Conservation (phyloP, 2,329 filamentous ascomycete species). For the Elsinoe ampelina region DNA sequence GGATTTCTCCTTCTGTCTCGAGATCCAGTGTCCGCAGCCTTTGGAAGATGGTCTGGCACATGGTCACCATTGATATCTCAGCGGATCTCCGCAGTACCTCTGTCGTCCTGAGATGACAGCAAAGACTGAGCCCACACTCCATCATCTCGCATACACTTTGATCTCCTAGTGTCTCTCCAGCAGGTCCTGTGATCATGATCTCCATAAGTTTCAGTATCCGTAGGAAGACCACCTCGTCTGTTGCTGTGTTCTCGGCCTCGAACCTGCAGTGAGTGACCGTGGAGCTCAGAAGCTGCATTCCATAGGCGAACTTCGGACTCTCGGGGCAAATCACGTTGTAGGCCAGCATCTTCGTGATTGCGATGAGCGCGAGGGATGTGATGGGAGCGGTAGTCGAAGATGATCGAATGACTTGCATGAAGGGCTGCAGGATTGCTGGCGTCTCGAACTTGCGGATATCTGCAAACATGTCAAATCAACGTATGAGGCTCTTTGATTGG, state of each 20-base stretch:
- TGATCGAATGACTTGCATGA: conserved; percentile 91
- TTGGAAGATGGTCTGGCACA: conserved; percentile 98
- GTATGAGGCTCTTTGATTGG: background rate
- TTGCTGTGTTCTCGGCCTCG: conserved; percentile 87
- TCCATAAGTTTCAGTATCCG: conserved; percentile 97
- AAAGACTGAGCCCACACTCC: conserved; percentile 94
- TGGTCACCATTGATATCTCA: conserved; percentile 94
- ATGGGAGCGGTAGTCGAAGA: conserved; percentile 94
- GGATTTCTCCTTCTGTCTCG: conserved; percentile 47
- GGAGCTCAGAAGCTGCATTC: conserved; percentile 88
- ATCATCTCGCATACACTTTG: conserved; percentile 99
- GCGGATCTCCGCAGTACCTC: conserved; percentile 84
- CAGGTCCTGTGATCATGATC: conserved; percentile 89
- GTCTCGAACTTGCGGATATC: conserved; percentile 87
- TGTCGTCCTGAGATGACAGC: conserved; percentile 84
- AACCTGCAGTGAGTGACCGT: conserved; percentile 97
- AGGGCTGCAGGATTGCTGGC: conserved; percentile 79
- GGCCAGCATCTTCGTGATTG: conserved; percentile 91
- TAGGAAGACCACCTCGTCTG: conserved; percentile 89
- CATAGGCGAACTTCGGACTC: conserved; percentile 79
- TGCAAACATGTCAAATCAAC: conserved; percentile 25
- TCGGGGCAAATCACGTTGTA: conserved; percentile 81
- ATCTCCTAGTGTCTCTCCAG: conserved; percentile 87
- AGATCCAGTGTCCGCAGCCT: conserved; percentile 79
- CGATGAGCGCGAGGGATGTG: conserved; percentile 85